phyloP scores from a whole-genome alignment of 1,284 basidiomycete genomes.

The Cerrena zonata region DNA sequence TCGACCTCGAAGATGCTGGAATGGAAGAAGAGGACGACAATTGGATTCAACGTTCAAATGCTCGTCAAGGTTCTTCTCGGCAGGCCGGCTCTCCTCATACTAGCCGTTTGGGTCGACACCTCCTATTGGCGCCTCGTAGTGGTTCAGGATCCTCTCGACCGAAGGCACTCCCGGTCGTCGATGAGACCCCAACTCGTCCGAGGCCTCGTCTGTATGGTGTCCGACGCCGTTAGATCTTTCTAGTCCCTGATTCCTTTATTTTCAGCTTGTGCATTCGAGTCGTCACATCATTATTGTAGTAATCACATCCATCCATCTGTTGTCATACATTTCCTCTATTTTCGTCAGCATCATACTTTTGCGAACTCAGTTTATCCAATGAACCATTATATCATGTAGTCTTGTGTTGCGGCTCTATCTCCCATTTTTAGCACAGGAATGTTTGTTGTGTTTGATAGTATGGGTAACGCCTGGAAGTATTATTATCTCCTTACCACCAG shows the following conservation, averaged over 20 bases:
- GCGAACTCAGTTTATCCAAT: neutral
- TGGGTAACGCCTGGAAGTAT: neutral
- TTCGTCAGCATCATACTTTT: neutral
- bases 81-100: neutral
- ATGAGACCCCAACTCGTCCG: slow-evolving; percentile 62
- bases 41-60: neutral
- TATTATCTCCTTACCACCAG: neutral
- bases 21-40: slow-evolving; percentile 19
- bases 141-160: slow-evolving; percentile 9
- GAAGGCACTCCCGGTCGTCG: slow-evolving; percentile 32
- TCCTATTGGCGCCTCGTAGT: slow-evolving; percentile 8
- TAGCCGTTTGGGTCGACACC: neutral
- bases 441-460: neutral
- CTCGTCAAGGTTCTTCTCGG: slow-evolving; percentile 1
- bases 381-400: too few species aligned
- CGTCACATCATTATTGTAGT: neutral
- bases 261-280: slow-evolving; percentile 10
- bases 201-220: slow-evolving; percentile 37
- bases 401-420: too few species aligned
- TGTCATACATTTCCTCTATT: neutral
- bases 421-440: too few species aligned
- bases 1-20: slow-evolving; percentile 35
- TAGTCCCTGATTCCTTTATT: neutral
- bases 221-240: slow-evolving; percentile 18
- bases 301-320: neutral